phyloP scores from a whole-genome alignment of 352 stramenopile species.

The Thalassiosira allenii region DNA sequence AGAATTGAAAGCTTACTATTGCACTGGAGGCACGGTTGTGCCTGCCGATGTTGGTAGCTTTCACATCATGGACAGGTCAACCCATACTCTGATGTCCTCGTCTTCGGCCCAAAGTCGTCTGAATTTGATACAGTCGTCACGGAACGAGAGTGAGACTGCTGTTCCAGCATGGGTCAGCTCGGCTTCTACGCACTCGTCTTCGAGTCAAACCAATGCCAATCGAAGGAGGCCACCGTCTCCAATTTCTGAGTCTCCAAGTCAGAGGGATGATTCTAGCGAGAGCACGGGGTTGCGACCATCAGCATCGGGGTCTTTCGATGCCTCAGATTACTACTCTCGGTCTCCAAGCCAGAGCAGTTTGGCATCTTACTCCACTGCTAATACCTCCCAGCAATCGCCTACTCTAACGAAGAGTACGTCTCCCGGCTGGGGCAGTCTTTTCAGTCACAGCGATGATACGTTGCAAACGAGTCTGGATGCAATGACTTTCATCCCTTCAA shows the following conservation, averaged over 20 bases:
- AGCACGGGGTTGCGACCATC: neutral
- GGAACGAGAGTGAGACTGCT: slow-evolving; percentile 52
- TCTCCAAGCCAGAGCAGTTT: slow-evolving; percentile 48
- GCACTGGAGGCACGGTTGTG: slow-evolving; percentile 78
- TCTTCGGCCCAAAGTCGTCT: slow-evolving; percentile 80
- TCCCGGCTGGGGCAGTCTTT: slow-evolving; percentile 22
- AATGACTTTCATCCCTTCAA: slow-evolving; percentile 79
- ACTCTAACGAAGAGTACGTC: slow-evolving; percentile 23
- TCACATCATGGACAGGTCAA: slow-evolving; percentile 86
- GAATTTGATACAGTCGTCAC: slow-evolving; percentile 77
- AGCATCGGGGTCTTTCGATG: neutral
- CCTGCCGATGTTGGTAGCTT: slow-evolving; percentile 75
- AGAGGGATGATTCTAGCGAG: slow-evolving; percentile 29
- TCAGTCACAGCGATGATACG: slow-evolving; percentile 53
- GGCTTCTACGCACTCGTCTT: slow-evolving; percentile 40
- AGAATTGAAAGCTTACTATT: slow-evolving; percentile 83
- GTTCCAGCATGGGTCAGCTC: slow-evolving; percentile 62
- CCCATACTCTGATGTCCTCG: slow-evolving; percentile 81
- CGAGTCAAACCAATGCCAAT: slow-evolving; percentile 17
- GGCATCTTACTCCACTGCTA: slow-evolving; percentile 18
- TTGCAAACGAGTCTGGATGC: slow-evolving; percentile 68
- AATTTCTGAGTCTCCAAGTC: slow-evolving; percentile 14
- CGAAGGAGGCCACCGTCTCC: slow-evolving; percentile 3
- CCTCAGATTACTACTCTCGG: neutral
- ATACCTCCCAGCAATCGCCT: slow-evolving; percentile 22